Evolutionary conservation across 106 monocot species (phyloP), one percentile per base, ranked within the genome.

Genomic region (Hemerocallis citrina): DNA sequence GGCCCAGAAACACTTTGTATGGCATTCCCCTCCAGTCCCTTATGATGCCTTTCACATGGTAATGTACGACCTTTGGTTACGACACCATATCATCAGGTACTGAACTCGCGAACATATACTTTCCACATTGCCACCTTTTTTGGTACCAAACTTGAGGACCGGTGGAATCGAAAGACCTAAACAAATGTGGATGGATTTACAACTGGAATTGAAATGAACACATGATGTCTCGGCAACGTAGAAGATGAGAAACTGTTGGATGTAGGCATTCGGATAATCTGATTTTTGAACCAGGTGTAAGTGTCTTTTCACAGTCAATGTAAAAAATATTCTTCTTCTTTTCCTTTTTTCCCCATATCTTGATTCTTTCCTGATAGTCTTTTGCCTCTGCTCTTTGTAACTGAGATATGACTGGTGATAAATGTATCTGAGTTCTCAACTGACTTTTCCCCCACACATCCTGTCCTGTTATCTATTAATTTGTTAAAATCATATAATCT

Each of bases 1-100:
- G 90, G 79, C 79, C 11, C 95, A 95, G 62, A 95, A 95, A 43
- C 90, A 95, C 64, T 90, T 95, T 47, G 84, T 50, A 56, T 95
- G 90, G 95, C 80, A 70, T 37, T 70, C 70, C 29, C 70, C 95
- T 74, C 86, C 95, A 23, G 19, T 84, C 32, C 85, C 70, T 4
- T 81, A 76, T 62, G 95, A 95, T 70, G 89, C 90, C 51, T 95
- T 95, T 61, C 90, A 90, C 76, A 95, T 95, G 95, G 75, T 89
- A 42, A 90, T 95, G 95, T 83, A 90, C 34, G 95, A 90, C 12
- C 80, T 90, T 44, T 90, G 95, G 95, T 41, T 90, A 40, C 72
- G 95, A 14, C 81, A 72, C 66, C 84, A 79, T 59, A 79, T 88
- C 27, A 79, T 88, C 72, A 93, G 79, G 51, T 93, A 93, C 72